Base-by-base conservation (phyloP, 2,329 filamentous ascomycete genomes). In the Fusarium lyarnte region DNA sequence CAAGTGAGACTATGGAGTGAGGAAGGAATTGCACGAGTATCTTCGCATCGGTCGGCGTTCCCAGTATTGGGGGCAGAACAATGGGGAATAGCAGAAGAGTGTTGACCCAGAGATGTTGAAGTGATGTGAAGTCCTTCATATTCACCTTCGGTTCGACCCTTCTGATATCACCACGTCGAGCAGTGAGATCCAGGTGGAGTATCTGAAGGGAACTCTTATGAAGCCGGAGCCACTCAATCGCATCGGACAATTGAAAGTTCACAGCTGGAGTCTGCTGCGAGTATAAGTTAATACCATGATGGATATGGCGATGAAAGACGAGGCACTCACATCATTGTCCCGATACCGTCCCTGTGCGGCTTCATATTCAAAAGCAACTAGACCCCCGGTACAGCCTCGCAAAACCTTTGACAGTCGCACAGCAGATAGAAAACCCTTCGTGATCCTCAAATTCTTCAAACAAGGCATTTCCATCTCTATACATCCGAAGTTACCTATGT, bases 401-500 rank as follows among this genome's bases (percentile, higher is more conserved):
- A 47, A 9, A 7, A 29, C 7, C 0, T 21, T 43, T 8, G 6
- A 23, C 3, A 58, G 31, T 6, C 9, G 19, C 5, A 2, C 6
- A 23, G 41, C 5, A 5, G 14, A 1, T 5, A 58, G 25, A 17
- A 13, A 13, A 4, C 14, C 19, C 17, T n/a, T 13, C 4, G 23
- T 46, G 9, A 57, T 8, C 8, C 23, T 46, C 13, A 57, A 19
- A 6, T 14, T 57, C 33, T 46, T 46, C 19, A 57, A 16, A 29
- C 14, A n/a, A 13, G 53, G 53, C 53, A 46, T 46, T 16, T 46
- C 29, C 1, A 25, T 12, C 4, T 7, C 10, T 3, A 6, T 5
- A 10, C 1, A 2, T 5, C 13, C 13, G 3, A 46, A 11, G 25
- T 45, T 5, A 1, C 6, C 6, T 7, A 31, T 10, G 7, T 13